Evolutionary conservation across 169 alveolate species (phyloP), one percentile per base, ranked within the genome.

Genomic region (Nephromyces sp.): DNA sequence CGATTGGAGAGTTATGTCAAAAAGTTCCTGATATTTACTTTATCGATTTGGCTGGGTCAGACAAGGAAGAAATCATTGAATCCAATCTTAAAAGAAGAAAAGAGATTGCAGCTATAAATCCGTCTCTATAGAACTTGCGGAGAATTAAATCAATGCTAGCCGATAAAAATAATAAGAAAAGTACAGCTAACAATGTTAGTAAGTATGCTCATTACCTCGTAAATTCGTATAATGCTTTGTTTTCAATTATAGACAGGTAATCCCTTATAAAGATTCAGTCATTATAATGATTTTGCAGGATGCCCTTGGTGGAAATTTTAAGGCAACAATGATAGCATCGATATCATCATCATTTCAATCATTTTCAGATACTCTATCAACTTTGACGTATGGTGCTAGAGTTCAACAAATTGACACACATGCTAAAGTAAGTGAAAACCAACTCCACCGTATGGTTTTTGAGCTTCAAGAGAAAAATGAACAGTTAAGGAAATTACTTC

Each of bases 281-380:
- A 85, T 94, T 62, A 94, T 96, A n/a, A 86, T 95, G 74, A 87
- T 94, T 52, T 78, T 94, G 35, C 88, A 83, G 83, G 90, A 90
- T 65, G 96, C 98, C 21, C 80, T 92, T 25, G 96, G 96, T 63
- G 97, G 97, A 21, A 89, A 88, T 77, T 79, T 90, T 52, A 90
- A 90, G 79, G 89, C 95, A 25, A 79, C 89, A 24, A 92, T 92
- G 82, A 85, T 92, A 32, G 90, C 94, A 67, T 94, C 94, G n/a
- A 75, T 90, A 25, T 77, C 90, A 29, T 95, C 97, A 5, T 93
- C 97, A 6, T 77, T 79, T 8, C 89, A 86, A 15, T 89, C 90
- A 62, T 92, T 84, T 73, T 93, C 89, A 61, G 95, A 92, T 76
- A 90, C 95, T 30, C 79, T 90, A 28, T 64, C 86, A 30, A 92